A percentile compares a stretch with the other conserved stretches of the same genome.
Conservation (phyloP, 2,329 filamentous ascomycete genomes). For the Fusarium stilboides region DNA sequence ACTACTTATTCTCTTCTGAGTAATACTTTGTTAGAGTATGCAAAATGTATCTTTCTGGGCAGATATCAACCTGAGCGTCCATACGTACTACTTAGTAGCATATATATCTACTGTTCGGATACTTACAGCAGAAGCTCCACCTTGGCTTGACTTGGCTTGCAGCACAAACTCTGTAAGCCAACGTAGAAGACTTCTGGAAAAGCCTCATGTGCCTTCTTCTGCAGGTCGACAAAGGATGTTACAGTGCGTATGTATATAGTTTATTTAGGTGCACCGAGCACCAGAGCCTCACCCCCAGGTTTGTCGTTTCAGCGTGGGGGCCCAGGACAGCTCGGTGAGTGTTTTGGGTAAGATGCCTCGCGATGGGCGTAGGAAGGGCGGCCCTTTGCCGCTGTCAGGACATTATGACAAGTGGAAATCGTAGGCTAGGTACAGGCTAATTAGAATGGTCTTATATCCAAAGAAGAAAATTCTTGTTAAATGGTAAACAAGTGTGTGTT, state of each 20-base stretch:
- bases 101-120: too few relatives aligned
- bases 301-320: constrained; percentile 29
- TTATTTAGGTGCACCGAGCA: background rate
- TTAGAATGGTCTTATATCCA: too few relatives aligned
- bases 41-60: background rate
- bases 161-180: constrained; percentile 5
- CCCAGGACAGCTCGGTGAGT: constrained; percentile 37
- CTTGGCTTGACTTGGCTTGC: background rate
- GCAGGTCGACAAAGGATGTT: background rate
- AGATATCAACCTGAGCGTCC: background rate
- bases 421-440: too few relatives aligned
- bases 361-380: constrained; percentile 10
- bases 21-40: too few relatives aligned
- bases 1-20: too few relatives aligned
- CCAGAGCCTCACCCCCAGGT: constrained; percentile 32
- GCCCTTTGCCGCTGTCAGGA: constrained; percentile 15
- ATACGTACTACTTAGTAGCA: too few relatives aligned
- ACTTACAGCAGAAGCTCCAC: background rate
- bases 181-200: constrained; percentile 24
- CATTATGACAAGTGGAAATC: constrained; percentile 15
- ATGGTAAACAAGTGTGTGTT: background rate
- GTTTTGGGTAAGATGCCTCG: constrained; percentile 33
- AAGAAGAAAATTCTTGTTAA: background rate
- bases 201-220: constrained; percentile 7
- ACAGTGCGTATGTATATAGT: background rate